Base-by-base conservation (phyloP, 2,329 filamentous ascomycete species). In the Aureobasidium zeae region DNA sequence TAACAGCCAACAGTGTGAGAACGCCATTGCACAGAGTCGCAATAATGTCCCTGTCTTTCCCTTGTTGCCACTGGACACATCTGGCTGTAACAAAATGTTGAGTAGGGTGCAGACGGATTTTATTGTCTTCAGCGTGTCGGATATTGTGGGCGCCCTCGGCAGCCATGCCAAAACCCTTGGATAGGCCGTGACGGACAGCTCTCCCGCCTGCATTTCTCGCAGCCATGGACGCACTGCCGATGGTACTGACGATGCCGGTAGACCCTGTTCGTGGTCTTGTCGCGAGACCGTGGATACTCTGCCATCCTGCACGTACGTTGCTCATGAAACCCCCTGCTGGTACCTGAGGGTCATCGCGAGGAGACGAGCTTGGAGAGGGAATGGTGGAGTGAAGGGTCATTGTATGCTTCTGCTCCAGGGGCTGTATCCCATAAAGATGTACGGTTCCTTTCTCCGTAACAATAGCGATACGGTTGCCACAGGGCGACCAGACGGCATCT, bases 371-470 rank as follows among this genome's bases (percentile, higher is more conserved):
- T 6, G 48, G 48, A 10, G 48, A 50, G 7, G 48, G 43, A 3
- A 48, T 12, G 12, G 30, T 46, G 5, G 44, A 32, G 3, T 33
- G 43, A 13, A 32, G 31, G 16, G 31, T 44, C 11, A 15, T 30
- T 29, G 34, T 26, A 9, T 38, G 43, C 15, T 45, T 30, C 16
- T 35, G 19, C 5, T 44, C 46, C 15, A 31, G 11, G n/a, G 44
- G 30, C 15, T 43, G 25, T 24, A 42, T 15, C 16, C 46, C 85
- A 51, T 94, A 81, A 31, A 96, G 76, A 63, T 98, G 91, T 9
- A 95, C 80, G 7, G 91, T 98, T n/a, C 89, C 87, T 53, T 88
- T 84, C 56, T 94, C 86, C 1, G 91, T 96, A 19, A 95, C 79
- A 65, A 98, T 80, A 2, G 88, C 89, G 28, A 93, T 67, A 47